A percentile compares a stretch with the other conserved stretches of the same genome.
Evolutionary conservation across 441 rosid genomes (phyloP).

Genomic region (Theobroma grandiflorum): DNA sequence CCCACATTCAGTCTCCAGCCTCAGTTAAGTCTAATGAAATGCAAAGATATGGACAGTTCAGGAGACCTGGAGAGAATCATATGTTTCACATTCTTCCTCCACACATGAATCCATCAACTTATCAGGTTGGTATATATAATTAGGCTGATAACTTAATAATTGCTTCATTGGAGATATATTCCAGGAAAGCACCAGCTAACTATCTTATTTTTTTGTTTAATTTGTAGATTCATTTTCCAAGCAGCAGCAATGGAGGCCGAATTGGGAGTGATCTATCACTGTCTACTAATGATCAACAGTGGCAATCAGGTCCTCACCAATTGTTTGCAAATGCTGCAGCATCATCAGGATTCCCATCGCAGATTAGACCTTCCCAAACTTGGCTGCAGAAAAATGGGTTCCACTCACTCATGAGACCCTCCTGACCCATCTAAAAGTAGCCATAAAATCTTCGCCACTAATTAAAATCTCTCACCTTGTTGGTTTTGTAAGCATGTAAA

Average conservation of each 20-base stretch:
- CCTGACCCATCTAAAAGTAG: conserved; percentile 41
- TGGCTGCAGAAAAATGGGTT: conserved; percentile 90
- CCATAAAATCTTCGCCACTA: conserved; percentile 24
- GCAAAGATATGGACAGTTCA: conserved; percentile 45
- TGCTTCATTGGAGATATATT: background rate
- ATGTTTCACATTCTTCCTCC: conserved; percentile 47
- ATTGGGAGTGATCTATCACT: conserved; percentile 71
- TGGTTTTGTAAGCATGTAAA: conserved; percentile 24
- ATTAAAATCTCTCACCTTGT: background rate
- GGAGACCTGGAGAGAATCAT: conserved; percentile 42
- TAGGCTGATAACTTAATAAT: background rate
- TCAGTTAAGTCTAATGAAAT: conserved; percentile 33
- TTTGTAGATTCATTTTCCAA: conserved; percentile 50
- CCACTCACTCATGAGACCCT: conserved; percentile 66
- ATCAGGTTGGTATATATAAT: conserved; percentile 39
- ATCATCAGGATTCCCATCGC: conserved; percentile 99
- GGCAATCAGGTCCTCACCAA: conserved; percentile 64
- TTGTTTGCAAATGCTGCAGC: conserved; percentile 93
- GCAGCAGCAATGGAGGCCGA: conserved; percentile 79
- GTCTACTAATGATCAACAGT: conserved; percentile 54
- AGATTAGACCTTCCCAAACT: conserved; percentile 65
- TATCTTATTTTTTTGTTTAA: background rate
- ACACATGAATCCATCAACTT: conserved; percentile 42
- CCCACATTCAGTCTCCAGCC: conserved; percentile 54
- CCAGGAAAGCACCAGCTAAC: background rate